Evolutionary conservation across 257 asterid genomes (phyloP), one percentile per base, ranked within the genome.

Genomic region (Lycium barbarum): DNA sequence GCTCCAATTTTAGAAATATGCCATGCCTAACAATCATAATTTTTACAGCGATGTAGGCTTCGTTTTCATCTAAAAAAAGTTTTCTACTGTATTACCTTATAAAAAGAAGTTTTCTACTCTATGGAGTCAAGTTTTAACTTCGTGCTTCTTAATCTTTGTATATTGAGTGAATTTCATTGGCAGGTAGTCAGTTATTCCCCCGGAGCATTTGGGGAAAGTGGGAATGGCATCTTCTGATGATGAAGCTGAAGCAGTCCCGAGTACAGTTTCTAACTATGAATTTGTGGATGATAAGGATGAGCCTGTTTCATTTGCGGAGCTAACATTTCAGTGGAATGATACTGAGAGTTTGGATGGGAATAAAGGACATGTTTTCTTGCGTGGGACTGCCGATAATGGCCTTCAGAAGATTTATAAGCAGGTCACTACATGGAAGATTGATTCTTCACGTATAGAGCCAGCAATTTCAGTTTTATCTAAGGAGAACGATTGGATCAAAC

Each of bases 391-490:
- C 13, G 99, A 95, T 85, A 89, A 89, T 81, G 98, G 98, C 83
- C 93, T 92, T 68, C 90, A 88, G 87, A 88, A 87, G 82, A 87
- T 94, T n/a, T 95, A 89, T 79, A 88, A 86, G 85, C 93, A 88
- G 87, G 98, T 94, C 67, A 86, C 79, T 6, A 91, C 95, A n/a
- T 97, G 98, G 99, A 92, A 90, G 88, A 93, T 91, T 84, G 95
- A 92, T 88, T 87, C 87, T 62, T 85, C 92, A 0, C 74, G 71
- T 61, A 79, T 84, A 82, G 91, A 90, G 88, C 98, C 95, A 8
- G 95, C 89, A 88, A 85, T 97, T 73, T 90, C 92, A 17, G 98
- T 97, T 84, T 88, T 92, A 65, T 87, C 93, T 9, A 81, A 49
- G 61, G 92, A 94, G 84, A 93, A 93, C 17, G 11, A 89, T 74